phyloP scores from a whole-genome alignment of 2,329 filamentous ascomycete species.

The Hypoxylon sp. region DNA sequence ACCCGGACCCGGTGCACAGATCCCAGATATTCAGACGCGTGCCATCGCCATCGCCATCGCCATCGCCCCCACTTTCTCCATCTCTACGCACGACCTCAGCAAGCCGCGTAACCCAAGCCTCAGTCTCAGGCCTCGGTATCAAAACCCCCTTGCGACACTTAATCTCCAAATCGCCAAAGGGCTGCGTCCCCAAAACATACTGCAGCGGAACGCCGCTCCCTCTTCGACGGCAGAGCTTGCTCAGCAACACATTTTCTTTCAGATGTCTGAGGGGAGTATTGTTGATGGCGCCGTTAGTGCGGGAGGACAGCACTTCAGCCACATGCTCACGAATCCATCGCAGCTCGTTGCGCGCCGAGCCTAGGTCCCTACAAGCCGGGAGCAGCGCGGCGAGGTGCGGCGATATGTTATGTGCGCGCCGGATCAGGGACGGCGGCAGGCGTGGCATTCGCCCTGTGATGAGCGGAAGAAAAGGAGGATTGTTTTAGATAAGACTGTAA shows the following conservation, averaged over 20 bases:
- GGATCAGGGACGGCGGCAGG: constrained; percentile 70
- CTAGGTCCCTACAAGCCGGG: constrained; percentile 73
- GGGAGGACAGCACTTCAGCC: neutral
- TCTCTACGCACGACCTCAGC: constrained; percentile 52
- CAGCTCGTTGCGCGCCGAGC: constrained; percentile 77
- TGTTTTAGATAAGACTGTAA: neutral
- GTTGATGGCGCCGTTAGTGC: neutral
- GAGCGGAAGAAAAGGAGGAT: neutral
- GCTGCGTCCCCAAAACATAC: constrained; percentile 90
- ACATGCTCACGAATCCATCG: constrained; percentile 79
- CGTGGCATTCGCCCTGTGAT: constrained; percentile 69
- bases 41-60: constrained; percentile 21
- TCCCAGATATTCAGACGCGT: constrained; percentile 77
- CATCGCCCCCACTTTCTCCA: constrained; percentile 27
- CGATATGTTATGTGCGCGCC: constrained; percentile 67
- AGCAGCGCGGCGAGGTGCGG: constrained; percentile 73
- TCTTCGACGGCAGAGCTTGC: constrained; percentile 64
- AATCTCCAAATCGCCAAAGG: constrained; percentile 88
- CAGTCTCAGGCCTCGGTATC: constrained; percentile 86
- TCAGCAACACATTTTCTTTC: constrained; percentile 46
- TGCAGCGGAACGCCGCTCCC: constrained; percentile 82
- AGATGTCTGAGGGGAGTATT: neutral
- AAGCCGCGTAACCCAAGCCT: constrained; percentile 74
- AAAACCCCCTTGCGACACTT: constrained; percentile 82
- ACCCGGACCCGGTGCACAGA: constrained; percentile 91